Conservation (phyloP, 2,329 filamentous ascomycete genomes). For the Ustulina deusta region DNA sequence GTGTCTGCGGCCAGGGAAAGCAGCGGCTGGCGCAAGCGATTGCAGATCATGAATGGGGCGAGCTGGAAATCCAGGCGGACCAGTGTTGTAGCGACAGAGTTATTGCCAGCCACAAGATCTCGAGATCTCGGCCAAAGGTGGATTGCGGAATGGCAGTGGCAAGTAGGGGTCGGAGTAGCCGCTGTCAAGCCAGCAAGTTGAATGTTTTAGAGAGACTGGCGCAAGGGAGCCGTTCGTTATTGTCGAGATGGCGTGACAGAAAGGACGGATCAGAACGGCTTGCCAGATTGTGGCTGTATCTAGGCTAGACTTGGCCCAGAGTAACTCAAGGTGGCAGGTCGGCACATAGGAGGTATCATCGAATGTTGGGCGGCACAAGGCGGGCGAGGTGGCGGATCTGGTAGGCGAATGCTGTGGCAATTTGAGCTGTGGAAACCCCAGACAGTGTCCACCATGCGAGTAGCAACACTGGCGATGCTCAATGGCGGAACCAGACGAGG, state of each 20-base stretch:
- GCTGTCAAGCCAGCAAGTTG: slow-evolving; percentile 30
- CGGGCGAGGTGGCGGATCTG: slow-evolving; percentile 11
- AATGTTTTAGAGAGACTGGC: slow-evolving; percentile 13
- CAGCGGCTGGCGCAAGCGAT: slow-evolving; percentile 8
- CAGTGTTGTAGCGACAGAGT: slow-evolving; percentile 14
- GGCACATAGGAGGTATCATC: slow-evolving; percentile 31
- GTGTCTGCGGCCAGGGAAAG: slow-evolving; percentile 6
- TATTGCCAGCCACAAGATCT: slow-evolving; percentile 8
- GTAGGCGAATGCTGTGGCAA: slow-evolving; percentile 18
- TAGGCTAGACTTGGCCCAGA: slow-evolving; percentile 24
- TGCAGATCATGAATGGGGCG: slow-evolving; percentile 25
- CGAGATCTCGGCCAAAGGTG: slow-evolving; percentile 11
- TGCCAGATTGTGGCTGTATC: slow-evolving; percentile 19
- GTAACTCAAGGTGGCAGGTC: slow-evolving; percentile 27
- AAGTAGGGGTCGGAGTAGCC: slow-evolving; percentile 20
- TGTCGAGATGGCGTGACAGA: slow-evolving; percentile 25
- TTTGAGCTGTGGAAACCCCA: slow-evolving; percentile 11
- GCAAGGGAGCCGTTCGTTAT: slow-evolving; percentile 30
- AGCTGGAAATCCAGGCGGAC: not conserved
- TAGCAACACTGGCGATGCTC: slow-evolving; percentile 8
- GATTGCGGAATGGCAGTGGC: slow-evolving; percentile 27
- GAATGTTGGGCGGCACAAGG: slow-evolving; percentile 28
- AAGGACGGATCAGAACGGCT: slow-evolving; percentile 20
- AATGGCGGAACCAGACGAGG: slow-evolving; percentile 23
- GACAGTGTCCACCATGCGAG: slow-evolving; percentile 6